phyloP scores from a whole-genome alignment of 2,329 filamentous ascomycete genomes.

The Aspergillus felis region DNA sequence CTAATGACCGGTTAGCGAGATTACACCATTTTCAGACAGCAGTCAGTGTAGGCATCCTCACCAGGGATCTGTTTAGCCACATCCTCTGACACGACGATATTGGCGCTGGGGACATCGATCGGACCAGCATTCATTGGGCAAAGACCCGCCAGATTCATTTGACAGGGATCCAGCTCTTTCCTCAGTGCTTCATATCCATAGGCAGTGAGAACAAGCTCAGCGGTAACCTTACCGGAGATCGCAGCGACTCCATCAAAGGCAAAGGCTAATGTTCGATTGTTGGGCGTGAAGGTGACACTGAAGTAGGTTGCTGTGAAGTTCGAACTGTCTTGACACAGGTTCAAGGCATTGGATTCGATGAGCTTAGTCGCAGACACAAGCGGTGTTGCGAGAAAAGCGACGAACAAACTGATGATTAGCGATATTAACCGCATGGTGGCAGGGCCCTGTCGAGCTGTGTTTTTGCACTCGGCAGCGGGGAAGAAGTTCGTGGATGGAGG shows the following conservation, averaged over 20 bases:
- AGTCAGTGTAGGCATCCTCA: constrained; percentile 26
- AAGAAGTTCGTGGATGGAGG: constrained; percentile 8
- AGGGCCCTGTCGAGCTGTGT: constrained; percentile 2
- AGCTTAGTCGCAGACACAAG: constrained; percentile 59
- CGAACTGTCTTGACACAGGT: constrained; percentile 76
- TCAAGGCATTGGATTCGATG: constrained; percentile 78
- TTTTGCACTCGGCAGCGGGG: constrained; percentile 1
- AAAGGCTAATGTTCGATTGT: constrained; percentile 67
- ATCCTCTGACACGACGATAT: constrained; percentile 55
- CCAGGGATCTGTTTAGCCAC: constrained; percentile 66
- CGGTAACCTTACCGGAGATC: constrained; percentile 75
- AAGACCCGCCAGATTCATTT: constrained; percentile 64
- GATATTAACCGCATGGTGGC: constrained; percentile 33
- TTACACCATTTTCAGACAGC: not conserved
- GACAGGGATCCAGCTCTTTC: constrained; percentile 71
- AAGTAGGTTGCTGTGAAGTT: constrained; percentile 84
- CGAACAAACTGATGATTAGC: constrained; percentile 33
- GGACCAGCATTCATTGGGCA: constrained; percentile 89
- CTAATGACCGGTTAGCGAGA: constrained; percentile 27
- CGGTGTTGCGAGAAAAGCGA: constrained; percentile 42
- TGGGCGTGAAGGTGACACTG: constrained; percentile 63
- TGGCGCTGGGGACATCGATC: constrained; percentile 67
- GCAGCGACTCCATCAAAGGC: constrained; percentile 77
- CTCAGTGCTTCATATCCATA: constrained; percentile 75
- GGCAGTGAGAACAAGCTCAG: constrained; percentile 70